Evolutionary conservation across 2,329 filamentous ascomycete genomes (phyloP).

Genomic region (Blastomyces silverae): DNA sequence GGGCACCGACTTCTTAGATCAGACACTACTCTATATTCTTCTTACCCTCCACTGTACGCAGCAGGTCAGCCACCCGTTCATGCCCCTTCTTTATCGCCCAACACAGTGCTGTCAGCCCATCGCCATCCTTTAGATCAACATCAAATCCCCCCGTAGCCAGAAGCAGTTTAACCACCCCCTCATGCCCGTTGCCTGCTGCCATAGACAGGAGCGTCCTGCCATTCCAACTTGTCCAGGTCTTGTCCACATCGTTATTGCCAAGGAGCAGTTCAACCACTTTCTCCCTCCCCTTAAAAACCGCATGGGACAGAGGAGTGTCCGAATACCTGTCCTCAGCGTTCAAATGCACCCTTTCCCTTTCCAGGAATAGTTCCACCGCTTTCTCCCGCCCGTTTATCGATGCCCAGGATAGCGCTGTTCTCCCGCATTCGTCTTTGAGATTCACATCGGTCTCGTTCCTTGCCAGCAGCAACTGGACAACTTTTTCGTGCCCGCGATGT

Average conservation of each 20-base stretch:
- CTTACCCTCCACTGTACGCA: neutral
- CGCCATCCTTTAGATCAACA: neutral
- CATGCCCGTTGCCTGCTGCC: constrained; percentile 3
- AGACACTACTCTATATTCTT: neutral
- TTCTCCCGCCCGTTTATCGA: neutral
- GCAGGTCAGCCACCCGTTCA: neutral
- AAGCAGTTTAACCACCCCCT: neutral
- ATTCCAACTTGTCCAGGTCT: neutral
- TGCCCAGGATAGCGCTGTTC: constrained; percentile 16
- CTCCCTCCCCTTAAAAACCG: neutral
- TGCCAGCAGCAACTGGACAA: constrained; percentile 12
- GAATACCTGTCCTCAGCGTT: neutral
- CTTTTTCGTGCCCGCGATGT: neutral
- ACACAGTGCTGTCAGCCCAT: neutral
- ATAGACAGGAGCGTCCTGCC: neutral
- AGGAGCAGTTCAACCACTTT: neutral
- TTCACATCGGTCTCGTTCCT: constrained; percentile 5
- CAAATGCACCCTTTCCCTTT: constrained; percentile 14
- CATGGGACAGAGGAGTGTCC: neutral
- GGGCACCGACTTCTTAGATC: neutral
- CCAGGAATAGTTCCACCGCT: constrained; percentile 9
- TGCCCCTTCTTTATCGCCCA: neutral
- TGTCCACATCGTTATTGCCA: neutral
- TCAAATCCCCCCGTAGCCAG: neutral
- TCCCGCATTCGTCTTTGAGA: neutral